Percentiles rank a stretch among this genome's conserved stretches.
phyloP scores from a whole-genome alignment of 768 basidiomycete genomes.

The Rhodosporidiobolus odoratus region DNA sequence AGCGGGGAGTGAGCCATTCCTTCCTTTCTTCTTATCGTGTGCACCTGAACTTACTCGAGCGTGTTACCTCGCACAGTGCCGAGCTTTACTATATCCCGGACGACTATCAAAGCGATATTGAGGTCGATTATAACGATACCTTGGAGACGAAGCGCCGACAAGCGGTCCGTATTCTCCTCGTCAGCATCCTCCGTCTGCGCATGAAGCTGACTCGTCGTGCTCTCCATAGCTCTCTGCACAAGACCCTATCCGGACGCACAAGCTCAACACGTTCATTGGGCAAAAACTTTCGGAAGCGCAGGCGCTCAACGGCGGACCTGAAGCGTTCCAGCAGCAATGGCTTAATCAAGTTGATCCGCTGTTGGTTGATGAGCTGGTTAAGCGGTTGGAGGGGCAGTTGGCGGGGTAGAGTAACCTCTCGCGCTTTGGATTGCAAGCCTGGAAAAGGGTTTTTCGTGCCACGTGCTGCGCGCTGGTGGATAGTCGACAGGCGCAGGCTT shows the following conservation, averaged over 20 bases:
- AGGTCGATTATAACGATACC: slow-evolving; percentile 59
- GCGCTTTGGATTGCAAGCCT: too few species aligned
- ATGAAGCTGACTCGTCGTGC: too few species aligned
- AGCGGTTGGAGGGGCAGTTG: slow-evolving; percentile 33
- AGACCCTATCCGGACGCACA: slow-evolving; percentile 66
- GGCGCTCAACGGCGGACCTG: slow-evolving; percentile 56
- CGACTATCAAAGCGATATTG: slow-evolving; percentile 33
- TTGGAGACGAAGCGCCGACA: slow-evolving; percentile 71
- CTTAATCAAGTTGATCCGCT: slow-evolving; percentile 64
- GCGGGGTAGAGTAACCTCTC: slow-evolving; percentile 5
- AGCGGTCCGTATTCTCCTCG: slow-evolving; percentile 52
- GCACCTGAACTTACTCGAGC: background rate
- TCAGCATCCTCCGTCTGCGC: background rate
- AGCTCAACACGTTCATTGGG: slow-evolving; percentile 61
- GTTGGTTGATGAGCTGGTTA: slow-evolving; percentile 58
- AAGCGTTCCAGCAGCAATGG: slow-evolving; percentile 59
- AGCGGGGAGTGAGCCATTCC: slow-evolving; percentile 37
- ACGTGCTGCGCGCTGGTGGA: too few species aligned
- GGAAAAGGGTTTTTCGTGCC: too few species aligned
- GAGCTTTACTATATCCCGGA: slow-evolving; percentile 30
- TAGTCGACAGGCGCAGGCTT: too few species aligned
- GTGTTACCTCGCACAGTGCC: slow-evolving; percentile 10
- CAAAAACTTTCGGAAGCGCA: slow-evolving; percentile 62
- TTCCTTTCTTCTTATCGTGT: background rate
- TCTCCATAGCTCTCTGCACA: slow-evolving; percentile 58